Conservation (phyloP, 306 rosid species). For the Trifolium subterraneum region DNA sequence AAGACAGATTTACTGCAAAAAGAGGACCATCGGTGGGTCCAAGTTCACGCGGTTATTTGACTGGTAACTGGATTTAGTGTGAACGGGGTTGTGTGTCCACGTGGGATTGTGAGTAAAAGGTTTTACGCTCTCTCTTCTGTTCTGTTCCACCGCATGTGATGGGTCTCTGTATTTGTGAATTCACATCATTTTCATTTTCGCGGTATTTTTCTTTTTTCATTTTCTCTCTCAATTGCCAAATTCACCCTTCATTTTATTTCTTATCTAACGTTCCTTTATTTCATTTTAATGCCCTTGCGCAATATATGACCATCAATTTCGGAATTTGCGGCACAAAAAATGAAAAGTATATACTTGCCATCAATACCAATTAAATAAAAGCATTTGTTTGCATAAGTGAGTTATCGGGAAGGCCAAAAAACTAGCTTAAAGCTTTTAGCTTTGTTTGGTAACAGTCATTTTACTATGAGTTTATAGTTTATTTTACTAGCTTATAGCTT, state of each 20-base stretch:
- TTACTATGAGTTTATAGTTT: too few species aligned
- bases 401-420: too few species aligned
- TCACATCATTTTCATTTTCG: slow-evolving; percentile 14
- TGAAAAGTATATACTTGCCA: not conserved
- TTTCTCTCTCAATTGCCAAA: too few species aligned
- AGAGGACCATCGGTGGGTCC: slow-evolving; percentile 55
- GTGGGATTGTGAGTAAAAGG: slow-evolving; percentile 41
- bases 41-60: slow-evolving; percentile 72
- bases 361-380: not conserved
- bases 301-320: not conserved
- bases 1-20: slow-evolving; percentile 47
- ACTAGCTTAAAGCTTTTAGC: too few species aligned
- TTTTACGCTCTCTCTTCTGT: not conserved
- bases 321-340: not conserved
- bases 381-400: too few species aligned
- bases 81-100: slow-evolving; percentile 51
- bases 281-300: not conserved
- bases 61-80: slow-evolving; percentile 65
- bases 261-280: not conserved
- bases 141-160: slow-evolving; percentile 44
- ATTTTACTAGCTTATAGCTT: too few species aligned
- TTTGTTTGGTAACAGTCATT: too few species aligned
- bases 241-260: too few species aligned
- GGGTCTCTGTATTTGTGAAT: not conserved
- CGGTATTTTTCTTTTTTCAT: not conserved